Conservation (phyloP, 768 basidiomycete species). For the Porpolomopsis calyptriformis region DNA sequence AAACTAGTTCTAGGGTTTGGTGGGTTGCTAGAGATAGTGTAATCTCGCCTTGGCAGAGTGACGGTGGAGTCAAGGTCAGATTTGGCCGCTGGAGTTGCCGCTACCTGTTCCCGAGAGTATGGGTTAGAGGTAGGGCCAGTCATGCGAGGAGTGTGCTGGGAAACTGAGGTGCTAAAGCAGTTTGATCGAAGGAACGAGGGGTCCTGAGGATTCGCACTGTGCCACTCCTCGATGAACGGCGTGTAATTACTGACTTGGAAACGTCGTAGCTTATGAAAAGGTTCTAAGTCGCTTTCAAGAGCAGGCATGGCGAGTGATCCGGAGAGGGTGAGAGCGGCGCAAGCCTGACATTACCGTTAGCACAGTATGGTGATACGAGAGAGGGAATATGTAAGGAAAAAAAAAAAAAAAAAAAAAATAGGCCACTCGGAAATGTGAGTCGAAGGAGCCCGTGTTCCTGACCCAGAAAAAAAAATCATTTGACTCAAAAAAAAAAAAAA, state of each 20-base stretch:
- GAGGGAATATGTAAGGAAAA: neutral
- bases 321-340: constrained; percentile 42
- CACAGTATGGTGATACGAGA: neutral
- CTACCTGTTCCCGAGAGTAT: neutral
- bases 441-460: no score
- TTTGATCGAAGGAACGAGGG: no score
- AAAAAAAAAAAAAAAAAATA: neutral
- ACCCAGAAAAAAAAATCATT: no score
- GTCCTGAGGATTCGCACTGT: no score
- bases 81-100: neutral
- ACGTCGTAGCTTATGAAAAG: constrained; percentile 44
- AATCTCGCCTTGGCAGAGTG: constrained; percentile 23
- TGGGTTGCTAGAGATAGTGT: constrained; percentile 57
- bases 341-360: constrained; percentile 34
- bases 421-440: neutral
- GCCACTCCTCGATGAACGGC: no score
- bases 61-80: neutral
- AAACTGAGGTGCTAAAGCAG: no score
- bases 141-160: neutral
- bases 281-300: constrained; percentile 53
- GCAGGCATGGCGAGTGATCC: constrained; percentile 41
- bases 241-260: no score
- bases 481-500: no score
- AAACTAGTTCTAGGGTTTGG: constrained; percentile 61
- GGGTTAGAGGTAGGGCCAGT: neutral